Percentiles rank a stretch among this genome's conserved stretches.
Evolutionary conservation across 2,329 filamentous ascomycete genomes (phyloP).

Genomic region (Trichoderma brevicompactum): DNA sequence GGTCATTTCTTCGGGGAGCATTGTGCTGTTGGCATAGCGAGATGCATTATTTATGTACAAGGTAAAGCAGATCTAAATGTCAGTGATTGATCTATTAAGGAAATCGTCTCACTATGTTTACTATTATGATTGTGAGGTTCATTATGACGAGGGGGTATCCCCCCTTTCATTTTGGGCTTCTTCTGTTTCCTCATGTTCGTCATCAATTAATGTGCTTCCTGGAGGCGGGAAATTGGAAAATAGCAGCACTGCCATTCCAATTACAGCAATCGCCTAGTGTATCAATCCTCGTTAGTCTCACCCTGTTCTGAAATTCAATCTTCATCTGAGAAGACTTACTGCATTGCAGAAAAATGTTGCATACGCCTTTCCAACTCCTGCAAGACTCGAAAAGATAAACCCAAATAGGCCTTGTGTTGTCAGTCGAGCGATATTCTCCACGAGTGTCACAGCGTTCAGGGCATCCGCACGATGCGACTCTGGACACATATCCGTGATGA

Average conservation of each 20-base stretch:
- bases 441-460: constrained; percentile 68
- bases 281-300: constrained; percentile 26
- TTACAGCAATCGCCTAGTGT: constrained; percentile 54
- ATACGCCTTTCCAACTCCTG: constrained; percentile 61
- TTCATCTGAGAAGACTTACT: constrained; percentile 42
- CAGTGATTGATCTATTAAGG: not conserved
- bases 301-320: no score
- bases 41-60: no score
- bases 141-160: not conserved
- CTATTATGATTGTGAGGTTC: not conserved
- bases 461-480: constrained; percentile 66
- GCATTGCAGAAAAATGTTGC: constrained; percentile 72
- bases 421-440: constrained; percentile 70
- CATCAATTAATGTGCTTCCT: constrained; percentile 44
- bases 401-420: constrained; percentile 69
- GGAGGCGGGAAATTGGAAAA: constrained; percentile 50
- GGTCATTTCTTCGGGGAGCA: not conserved
- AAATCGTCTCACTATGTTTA: not conserved
- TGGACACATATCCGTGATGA: constrained; percentile 73
- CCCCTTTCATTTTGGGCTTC: not conserved
- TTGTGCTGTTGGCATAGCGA: not conserved
- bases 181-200: constrained; percentile 28
- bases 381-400: constrained; percentile 66
- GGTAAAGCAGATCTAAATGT: not conserved
- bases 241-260: constrained; percentile 48